phyloP scores from a whole-genome alignment of 1,284 basidiomycete species.

The Pascua sp. region DNA sequence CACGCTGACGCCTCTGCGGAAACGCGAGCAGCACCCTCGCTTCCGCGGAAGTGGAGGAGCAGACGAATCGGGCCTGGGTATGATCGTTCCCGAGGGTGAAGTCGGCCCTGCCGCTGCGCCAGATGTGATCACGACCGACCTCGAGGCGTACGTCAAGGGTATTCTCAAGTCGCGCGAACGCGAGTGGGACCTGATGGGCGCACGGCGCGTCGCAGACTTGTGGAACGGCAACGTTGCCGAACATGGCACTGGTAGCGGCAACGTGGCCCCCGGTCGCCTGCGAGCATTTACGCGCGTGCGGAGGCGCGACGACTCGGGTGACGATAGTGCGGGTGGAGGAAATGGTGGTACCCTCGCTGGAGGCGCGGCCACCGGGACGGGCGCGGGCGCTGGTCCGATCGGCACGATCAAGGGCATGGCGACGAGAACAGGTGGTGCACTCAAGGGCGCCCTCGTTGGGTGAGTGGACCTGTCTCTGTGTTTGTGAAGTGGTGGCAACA shows the following conservation, averaged over 20 bases:
- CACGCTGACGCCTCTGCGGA: conserved; percentile 27
- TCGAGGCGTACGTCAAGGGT: conserved; percentile 40
- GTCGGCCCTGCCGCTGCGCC: conserved; percentile 39
- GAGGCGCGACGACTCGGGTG: conserved; percentile 3
- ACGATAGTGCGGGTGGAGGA: conserved; percentile 1
- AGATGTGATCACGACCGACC: conserved; percentile 40
- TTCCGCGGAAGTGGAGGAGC: conserved; percentile 14
- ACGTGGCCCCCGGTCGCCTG: no score
- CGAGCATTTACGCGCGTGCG: background rate
- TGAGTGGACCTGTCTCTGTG: conserved; percentile 19
- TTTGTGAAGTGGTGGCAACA: background rate
- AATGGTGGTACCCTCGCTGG: background rate
- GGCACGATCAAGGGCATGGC: conserved; percentile 35
- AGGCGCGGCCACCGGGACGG: background rate
- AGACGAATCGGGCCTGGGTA: conserved; percentile 24
- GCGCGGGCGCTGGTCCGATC: conserved; percentile 13
- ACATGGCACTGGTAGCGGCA: background rate
- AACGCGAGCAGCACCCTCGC: conserved; percentile 39
- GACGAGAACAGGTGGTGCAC: conserved; percentile 30
- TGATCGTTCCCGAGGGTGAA: conserved; percentile 39
- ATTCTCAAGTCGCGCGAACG: conserved; percentile 41
- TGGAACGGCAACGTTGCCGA: conserved; percentile 34
- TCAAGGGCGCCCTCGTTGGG: conserved; percentile 37
- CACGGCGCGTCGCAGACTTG: conserved; percentile 36
- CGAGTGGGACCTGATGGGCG: conserved; percentile 43